phyloP scores from a whole-genome alignment of 176 grass and related monocot species.

The Carex pumila region DNA sequence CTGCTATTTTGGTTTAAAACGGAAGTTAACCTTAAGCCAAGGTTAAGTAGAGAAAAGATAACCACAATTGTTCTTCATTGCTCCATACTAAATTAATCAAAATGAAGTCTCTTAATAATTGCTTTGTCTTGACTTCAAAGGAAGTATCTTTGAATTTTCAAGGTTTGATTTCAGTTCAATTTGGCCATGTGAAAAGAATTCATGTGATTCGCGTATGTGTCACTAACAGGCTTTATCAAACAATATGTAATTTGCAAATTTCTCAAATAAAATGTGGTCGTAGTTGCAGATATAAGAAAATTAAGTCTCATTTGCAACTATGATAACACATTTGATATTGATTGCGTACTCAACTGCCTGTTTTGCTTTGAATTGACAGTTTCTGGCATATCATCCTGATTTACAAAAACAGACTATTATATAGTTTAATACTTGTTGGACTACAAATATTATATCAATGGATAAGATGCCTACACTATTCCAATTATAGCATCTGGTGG shows the following conservation, averaged over 20 bases:
- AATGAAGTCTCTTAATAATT: background rate
- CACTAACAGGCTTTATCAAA: background rate
- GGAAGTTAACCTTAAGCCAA: background rate
- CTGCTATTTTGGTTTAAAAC: background rate
- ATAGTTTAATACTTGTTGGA: background rate
- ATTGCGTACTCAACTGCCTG: background rate
- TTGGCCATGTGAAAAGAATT: background rate
- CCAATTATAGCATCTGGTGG: slow-evolving; percentile 95
- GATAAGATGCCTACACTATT: slow-evolving; percentile 69
- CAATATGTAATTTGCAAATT: background rate
- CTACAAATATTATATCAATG: background rate
- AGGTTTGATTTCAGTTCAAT: background rate
- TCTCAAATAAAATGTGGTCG: background rate
- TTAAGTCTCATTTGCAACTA: background rate
- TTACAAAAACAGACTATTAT: background rate
- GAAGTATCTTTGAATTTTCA: background rate
- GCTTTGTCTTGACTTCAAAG: background rate
- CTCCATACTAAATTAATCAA: background rate
- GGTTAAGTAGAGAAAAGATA: background rate
- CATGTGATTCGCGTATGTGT: background rate
- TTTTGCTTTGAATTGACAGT: background rate
- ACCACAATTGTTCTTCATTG: background rate
- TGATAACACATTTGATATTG: background rate
- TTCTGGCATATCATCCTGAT: background rate
- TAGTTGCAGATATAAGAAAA: background rate